A percentile compares a stretch with the other conserved stretches of the same genome.
Conservation (phyloP, 1,284 basidiomycete genomes). For the Macrocybe sp. region DNA sequence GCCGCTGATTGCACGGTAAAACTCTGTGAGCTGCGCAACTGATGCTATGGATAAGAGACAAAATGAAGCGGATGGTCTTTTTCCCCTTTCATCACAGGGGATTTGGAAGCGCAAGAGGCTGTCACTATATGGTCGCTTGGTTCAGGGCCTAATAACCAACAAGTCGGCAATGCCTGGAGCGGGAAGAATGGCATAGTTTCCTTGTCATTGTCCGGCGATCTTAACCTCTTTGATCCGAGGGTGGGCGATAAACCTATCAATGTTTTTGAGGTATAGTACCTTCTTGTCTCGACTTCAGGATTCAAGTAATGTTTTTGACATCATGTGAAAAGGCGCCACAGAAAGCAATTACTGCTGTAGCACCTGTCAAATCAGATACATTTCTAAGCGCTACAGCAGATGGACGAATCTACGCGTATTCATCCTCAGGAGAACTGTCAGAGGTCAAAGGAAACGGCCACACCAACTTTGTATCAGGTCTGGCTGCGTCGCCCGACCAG, state of each 20-base stretch:
- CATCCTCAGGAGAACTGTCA: conserved; percentile 39
- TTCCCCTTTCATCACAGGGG: conserved; percentile 48
- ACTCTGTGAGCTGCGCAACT: conserved; percentile 53
- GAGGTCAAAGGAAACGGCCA: conserved; percentile 66
- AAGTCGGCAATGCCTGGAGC: conserved; percentile 87
- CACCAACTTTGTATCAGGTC: conserved; percentile 63
- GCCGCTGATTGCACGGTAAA: conserved; percentile 89
- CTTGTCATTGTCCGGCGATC: conserved; percentile 77
- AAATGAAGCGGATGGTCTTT: not conserved
- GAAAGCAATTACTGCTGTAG: conserved; percentile 70
- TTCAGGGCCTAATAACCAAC: conserved; percentile 68
- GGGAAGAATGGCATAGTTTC: conserved; percentile 75
- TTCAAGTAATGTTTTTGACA: not conserved
- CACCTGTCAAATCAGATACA: conserved; percentile 45
- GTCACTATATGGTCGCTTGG: conserved; percentile 71
- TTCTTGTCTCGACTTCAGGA: not conserved
- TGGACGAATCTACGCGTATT: conserved; percentile 72
- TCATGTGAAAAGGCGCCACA: conserved; percentile 62
- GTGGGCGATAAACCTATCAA: conserved; percentile 54
- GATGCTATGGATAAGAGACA: not conserved
- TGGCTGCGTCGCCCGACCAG: conserved; percentile 44
- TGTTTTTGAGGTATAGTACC: conserved; percentile 49
- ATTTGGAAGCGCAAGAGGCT: conserved; percentile 67
- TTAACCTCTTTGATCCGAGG: conserved; percentile 84
- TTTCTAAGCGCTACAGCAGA: conserved; percentile 85